A percentile compares a stretch with the other conserved stretches of the same genome.
phyloP scores from a whole-genome alignment of 768 basidiomycete species.

The Podaxis sp. region DNA sequence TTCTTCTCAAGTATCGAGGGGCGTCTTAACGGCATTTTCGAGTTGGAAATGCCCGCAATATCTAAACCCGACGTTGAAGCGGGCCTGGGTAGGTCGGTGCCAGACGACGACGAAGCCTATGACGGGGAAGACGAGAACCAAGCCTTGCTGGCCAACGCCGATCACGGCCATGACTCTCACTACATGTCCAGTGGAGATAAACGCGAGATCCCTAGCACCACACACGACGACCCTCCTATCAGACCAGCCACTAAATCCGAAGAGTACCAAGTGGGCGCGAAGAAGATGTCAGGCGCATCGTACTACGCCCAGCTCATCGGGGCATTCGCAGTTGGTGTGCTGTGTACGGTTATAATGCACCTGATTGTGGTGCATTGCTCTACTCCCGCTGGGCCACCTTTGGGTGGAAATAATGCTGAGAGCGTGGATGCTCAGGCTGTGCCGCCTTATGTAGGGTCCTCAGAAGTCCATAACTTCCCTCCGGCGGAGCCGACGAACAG shows the following conservation, averaged over 20 bases:
- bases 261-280: neutral
- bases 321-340: constrained; percentile 10
- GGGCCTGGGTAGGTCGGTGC: neutral
- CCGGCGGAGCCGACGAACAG: constrained; percentile 73
- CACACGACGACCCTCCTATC: neutral
- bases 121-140: constrained; percentile 7
- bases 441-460: constrained; percentile 70
- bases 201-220: neutral
- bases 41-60: neutral
- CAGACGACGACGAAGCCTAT: constrained; percentile 9
- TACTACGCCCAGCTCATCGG: constrained; percentile 9
- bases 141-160: constrained; percentile 2
- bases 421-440: constrained; percentile 32
- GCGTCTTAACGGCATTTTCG: neutral
- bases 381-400: neutral
- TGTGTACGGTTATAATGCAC: constrained; percentile 11
- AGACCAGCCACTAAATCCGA: neutral
- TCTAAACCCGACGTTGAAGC: constrained; percentile 2
- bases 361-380: constrained; percentile 2
- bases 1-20: neutral
- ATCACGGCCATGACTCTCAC: neutral
- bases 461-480: constrained; percentile 66
- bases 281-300: constrained; percentile 7
- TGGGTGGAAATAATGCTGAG: neutral
- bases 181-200: neutral